Evolutionary conservation across 805 yeast genomes (phyloP), one percentile per base, ranked within the genome.

Genomic region (Metschnikowia borealis): DNA sequence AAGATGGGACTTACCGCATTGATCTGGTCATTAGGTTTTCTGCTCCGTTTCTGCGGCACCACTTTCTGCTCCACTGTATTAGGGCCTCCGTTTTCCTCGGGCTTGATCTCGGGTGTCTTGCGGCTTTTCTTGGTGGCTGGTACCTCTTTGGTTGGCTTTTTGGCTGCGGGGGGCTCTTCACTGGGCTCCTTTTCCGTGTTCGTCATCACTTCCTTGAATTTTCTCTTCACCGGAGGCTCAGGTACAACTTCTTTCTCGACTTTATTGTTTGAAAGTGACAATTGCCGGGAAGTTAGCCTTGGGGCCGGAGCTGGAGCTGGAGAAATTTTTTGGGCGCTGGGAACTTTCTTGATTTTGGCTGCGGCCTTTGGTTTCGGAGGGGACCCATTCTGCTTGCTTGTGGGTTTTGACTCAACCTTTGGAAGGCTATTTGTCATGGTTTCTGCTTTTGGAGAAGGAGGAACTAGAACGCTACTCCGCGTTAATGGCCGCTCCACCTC

Each of bases 1-100:
- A 60, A 58, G 3, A 64, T 48, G 3, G 70, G 68, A 48, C 49
- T 41, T 23, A 42, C 48, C 6, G 45, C 38, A 34, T 35, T 38
- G 11, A 53, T 54, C 38, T 58, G 46, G 18, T 57, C 56, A 17
- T 45, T 44, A 32, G 41, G 57, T 33, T 54, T 53, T 43, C 36
- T 50, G 45, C 50, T 47, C 46, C 46, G 50, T 36, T 39, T 44
- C 39, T 51, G 6, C 13, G 40, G 18, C 36, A 21, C 18, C 35
- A 46, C 44, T 52, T 47, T 26, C 6, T 13, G 39, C 26, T 36
- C 46, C 6, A 17, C 7, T 3, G 20, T 6, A n/a, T 33, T 11
- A 2, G 32, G 6, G 13, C 17, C 23, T 10, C 15, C 23, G 5
- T 15, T 44, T 35, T 44, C 33, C 33, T 44, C 46, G 14, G 26